Base-by-base conservation (phyloP, 1,284 basidiomycete genomes). In the Cutaneotrichosporon sp. region DNA sequence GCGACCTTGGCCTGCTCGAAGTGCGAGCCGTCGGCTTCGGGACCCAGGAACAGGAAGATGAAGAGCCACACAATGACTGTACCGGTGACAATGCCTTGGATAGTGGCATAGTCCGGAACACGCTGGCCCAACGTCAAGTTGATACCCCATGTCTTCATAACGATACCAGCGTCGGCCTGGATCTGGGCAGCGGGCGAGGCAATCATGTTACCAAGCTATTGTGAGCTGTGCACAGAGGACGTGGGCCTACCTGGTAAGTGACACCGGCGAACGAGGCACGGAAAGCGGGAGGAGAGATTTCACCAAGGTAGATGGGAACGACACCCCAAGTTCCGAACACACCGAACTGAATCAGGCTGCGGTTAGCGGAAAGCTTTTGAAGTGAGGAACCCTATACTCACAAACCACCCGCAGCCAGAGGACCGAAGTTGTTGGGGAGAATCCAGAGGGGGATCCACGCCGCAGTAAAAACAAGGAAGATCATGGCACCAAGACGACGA, bases 211-310 rank as follows among this genome's bases (percentile, higher is more conserved):
- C 74, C 74, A 32, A 72, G 61, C 50, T 53, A 27, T 11, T 3
- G 39, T 42, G 17, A 47, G 38, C 10, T 17, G n/a, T n/a, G n/a
- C n/a, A n/a, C n/a, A n/a, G n/a, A n/a, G n/a, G n/a, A n/a, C n/a
- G n/a, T n/a, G n/a, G n/a, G 19, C 42, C 12, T 17, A 53, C 52
- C 49, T 96, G 92, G 75, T 94, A 97, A 0, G 88, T 85, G 0
- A 94, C 82, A 61, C 93, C 93, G 19, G 88, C 87, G 80, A 94
- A 97, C 0, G 89, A 88, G 9, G 91, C 90, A 51, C 93, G 81
- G 81, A 94, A 97, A 0, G 89, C 90, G 0, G 91, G 68, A 22
- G 70, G 68, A 7, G 88, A 87, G 75, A 94, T 84, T 74, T 97
- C 94, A 2, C 85, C 82, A 16, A 96, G 79, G 70, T 87, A 70